A percentile compares a stretch with the other conserved stretches of the same genome.
Conservation (phyloP, 331 rosid species). For the Quercus lobata region DNA sequence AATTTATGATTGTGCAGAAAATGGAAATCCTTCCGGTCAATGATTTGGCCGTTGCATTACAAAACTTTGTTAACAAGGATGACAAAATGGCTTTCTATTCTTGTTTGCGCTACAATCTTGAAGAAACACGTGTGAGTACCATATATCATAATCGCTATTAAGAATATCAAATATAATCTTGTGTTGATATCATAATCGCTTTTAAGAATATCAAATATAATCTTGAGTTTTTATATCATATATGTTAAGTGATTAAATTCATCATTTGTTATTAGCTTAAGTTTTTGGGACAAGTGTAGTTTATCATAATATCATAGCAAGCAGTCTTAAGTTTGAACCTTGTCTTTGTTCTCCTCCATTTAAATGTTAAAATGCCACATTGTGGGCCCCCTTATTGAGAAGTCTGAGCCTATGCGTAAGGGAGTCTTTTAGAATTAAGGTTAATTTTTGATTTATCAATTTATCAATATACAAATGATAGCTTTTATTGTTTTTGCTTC, state of each 20-base stretch:
- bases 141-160: neutral
- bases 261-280: too few relatives aligned
- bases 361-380: too few relatives aligned
- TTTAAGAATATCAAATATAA: neutral
- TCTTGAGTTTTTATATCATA: neutral
- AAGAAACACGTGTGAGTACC: slow-evolving; percentile 85
- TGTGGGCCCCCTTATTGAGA: too few relatives aligned
- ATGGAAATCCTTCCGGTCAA: slow-evolving; percentile 99
- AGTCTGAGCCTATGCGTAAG: too few relatives aligned
- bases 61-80: slow-evolving; percentile 88
- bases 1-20: slow-evolving; percentile 55
- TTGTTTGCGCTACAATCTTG: slow-evolving; percentile 69
- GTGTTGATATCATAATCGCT: neutral
- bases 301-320: too few relatives aligned
- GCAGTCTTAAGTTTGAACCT: too few relatives aligned
- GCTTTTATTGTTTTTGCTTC: neutral
- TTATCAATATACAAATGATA: neutral
- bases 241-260: neutral
- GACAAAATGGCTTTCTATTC: slow-evolving; percentile 91
- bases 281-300: too few relatives aligned
- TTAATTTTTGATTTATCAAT: too few relatives aligned
- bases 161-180: neutral
- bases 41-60: slow-evolving; percentile 92
- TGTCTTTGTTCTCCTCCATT: too few relatives aligned
- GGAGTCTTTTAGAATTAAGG: too few relatives aligned